A percentile compares a stretch with the other conserved stretches of the same genome.
These are phyloP conservation scores for Leptographium procerum DNA, from an alignment of 2,329 filamentous ascomycete genomes.

Conservation along the genomic window DNA sequence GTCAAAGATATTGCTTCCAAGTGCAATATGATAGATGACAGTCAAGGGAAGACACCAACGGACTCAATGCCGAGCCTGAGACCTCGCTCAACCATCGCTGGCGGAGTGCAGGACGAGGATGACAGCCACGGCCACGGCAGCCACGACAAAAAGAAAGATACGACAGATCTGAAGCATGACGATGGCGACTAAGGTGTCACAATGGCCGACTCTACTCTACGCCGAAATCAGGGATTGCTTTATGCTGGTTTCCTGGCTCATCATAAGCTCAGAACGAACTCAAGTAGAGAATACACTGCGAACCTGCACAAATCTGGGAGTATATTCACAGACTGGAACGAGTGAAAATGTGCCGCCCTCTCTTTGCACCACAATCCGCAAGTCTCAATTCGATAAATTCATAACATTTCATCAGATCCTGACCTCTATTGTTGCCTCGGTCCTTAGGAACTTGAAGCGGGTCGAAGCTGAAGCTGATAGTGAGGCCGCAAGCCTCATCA, in stretches of 20 bases:
- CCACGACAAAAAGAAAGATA: not conserved
- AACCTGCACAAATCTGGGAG: not conserved
- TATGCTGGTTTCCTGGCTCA: not conserved
- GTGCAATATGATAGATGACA: conserved; percentile 1
- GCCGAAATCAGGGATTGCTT: not conserved
- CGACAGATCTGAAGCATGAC: not conserved
- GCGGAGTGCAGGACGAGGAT: not conserved
- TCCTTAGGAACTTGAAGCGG: conserved; percentile 1
- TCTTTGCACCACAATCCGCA: not conserved
- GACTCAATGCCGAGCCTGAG: not conserved
- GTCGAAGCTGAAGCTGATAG: not conserved
- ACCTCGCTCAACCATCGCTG: not conserved
- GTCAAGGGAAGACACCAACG: not conserved
- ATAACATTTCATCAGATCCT: not conserved
- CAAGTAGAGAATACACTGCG: not conserved
- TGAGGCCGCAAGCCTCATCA: not conserved
- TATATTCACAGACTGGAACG: not conserved
- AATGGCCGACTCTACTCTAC: not conserved
- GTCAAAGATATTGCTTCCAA: not conserved
- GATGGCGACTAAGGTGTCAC: not conserved
- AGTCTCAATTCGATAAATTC: not conserved
- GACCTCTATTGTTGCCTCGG: not conserved
- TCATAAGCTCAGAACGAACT: not conserved
- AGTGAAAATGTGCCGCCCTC: not conserved
- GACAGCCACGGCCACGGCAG: not conserved